phyloP scores from a whole-genome alignment of 108 stramenopile species.

The Hondaea fermentalgiana region DNA sequence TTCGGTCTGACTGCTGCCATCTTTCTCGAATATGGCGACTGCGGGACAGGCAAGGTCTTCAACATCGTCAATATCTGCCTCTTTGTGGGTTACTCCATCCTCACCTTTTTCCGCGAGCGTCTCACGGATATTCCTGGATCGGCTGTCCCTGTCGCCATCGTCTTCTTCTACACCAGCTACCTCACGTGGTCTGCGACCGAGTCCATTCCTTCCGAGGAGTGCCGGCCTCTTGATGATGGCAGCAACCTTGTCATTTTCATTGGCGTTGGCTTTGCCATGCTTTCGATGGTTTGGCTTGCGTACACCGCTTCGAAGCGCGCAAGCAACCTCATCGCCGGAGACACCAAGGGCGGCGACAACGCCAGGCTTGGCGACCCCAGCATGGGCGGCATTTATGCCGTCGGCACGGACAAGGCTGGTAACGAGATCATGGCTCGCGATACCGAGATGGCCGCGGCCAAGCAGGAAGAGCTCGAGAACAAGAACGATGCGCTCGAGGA shows the following conservation, averaged over 20 bases:
- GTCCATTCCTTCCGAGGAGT: neutral
- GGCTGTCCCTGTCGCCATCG: neutral
- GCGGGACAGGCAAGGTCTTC: neutral
- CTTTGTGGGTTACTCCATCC: neutral
- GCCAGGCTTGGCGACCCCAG: neutral
- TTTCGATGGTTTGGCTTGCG: neutral
- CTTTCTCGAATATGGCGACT: neutral
- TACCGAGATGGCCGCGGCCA: neutral
- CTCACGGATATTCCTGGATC: neutral
- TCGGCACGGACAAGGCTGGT: neutral
- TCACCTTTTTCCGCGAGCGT: neutral
- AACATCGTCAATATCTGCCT: neutral
- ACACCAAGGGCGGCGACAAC: neutral
- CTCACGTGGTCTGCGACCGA: slow-evolving; percentile 2
- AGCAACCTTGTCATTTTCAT: neutral
- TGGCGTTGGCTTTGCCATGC: neutral
- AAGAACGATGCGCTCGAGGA: neutral
- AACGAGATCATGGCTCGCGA: slow-evolving; percentile 8
- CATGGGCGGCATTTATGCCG: neutral
- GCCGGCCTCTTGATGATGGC: neutral
- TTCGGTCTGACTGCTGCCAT: neutral
- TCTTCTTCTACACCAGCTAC: neutral
- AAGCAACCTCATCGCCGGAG: slow-evolving; percentile 6
- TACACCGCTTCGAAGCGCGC: slow-evolving; percentile 11
- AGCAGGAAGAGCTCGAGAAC: neutral